A percentile compares a stretch with the other conserved stretches of the same genome.
Conservation (phyloP, 169 alveolate species). For the Cryptosporidium sp. region DNA sequence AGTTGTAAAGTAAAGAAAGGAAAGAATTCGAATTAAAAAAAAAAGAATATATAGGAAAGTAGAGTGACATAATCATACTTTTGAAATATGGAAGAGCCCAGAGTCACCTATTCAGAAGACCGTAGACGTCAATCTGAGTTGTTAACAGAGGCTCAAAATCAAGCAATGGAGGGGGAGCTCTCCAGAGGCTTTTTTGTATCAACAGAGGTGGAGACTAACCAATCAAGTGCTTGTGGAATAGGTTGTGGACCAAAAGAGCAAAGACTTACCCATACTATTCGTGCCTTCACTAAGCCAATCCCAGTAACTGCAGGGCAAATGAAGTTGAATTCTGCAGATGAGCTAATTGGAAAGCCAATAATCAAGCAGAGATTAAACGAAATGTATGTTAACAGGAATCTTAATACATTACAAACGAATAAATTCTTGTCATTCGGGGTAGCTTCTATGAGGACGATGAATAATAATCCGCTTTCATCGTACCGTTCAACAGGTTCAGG, state of each 20-base stretch:
- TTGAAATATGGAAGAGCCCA: constrained; percentile 42
- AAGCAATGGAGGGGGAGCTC: constrained; percentile 41
- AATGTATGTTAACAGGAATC: neutral
- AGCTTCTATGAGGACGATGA: constrained; percentile 15
- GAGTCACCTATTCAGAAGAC: constrained; percentile 11
- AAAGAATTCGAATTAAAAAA: neutral
- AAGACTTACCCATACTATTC: constrained; percentile 64
- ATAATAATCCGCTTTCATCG: constrained; percentile 2
- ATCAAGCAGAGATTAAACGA: constrained; percentile 66
- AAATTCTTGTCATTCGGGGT: constrained; percentile 58
- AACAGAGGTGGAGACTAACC: constrained; percentile 34
- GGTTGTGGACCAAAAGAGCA: constrained; percentile 31
- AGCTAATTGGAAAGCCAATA: constrained; percentile 58
- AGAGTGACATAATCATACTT: neutral
- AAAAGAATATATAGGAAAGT: neutral
- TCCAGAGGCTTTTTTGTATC: constrained; percentile 63
- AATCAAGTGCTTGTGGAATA: constrained; percentile 50
- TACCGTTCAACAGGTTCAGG: constrained; percentile 26
- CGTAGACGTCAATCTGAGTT: neutral
- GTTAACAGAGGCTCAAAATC: constrained; percentile 17
- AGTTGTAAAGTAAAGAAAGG: neutral
- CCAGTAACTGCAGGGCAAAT: constrained; percentile 50
- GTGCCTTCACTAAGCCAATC: constrained; percentile 47
- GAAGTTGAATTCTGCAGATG: constrained; percentile 69
- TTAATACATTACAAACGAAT: neutral